Evolutionary conservation across 495 filamentous ascomycete genomes (phyloP), one percentile per base, ranked within the genome.

Genomic region (Penicillium daleae): DNA sequence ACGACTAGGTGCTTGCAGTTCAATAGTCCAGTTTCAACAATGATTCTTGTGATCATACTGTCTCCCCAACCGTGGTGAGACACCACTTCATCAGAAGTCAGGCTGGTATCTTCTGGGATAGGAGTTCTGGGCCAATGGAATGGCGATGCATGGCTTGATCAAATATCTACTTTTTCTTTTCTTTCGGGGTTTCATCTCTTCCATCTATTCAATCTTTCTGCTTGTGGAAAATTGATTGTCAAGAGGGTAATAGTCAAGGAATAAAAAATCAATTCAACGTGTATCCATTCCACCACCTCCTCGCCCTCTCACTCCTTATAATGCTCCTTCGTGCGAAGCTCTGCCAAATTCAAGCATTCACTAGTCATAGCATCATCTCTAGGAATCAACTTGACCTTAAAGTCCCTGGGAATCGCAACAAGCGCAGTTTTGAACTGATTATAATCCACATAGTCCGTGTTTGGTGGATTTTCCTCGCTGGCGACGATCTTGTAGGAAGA

Each of bases 401-500:
- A 86, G 48, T 82, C 74, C 40, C 77, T 67, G 3, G 84, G 84
- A 61, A 85, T 85, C 3, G 84, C 83, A 9, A 85, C 83, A 22
- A 85, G 59, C 0, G 84, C 82, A 1, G 76, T 80, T 66, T 85
- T 85, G 60, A 84, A 78, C 59, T 77, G 74, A 58, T 86, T 86
- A 52, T 85, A 86, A 24, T 86, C 84, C 15, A 84, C 76, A 62
- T 85, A 85, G 62, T 86, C 83, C 1, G 82, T 85, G 56, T 83
- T 85, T 1, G 83, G 83, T 1, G 83, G 82, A 7, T 74, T 62
- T 0, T 61, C 61, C 56, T 82, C 74, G 51, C 78, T 82, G 0
- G 83, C 83, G 9, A 82, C 78, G 57, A 86, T 82, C 54, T 77
- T 77, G 66, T 83, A 86, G 12, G 71, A 72, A 6, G 74, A 75